Base-by-base conservation (phyloP, 257 asterid genomes). In the Lithospermum erythrorhizon region DNA sequence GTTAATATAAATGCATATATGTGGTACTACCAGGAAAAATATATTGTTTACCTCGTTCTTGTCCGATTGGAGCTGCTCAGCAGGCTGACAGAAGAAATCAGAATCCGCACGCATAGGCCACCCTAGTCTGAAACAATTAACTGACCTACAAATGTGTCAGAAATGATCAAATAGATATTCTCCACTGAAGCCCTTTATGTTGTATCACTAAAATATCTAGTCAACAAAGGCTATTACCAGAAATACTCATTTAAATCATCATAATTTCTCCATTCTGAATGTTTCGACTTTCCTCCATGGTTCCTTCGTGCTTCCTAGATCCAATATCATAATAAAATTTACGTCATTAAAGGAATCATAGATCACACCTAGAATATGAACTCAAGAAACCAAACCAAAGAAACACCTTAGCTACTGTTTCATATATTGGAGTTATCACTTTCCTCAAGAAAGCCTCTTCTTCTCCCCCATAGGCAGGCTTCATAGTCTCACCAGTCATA, bases 81-180 rank as follows among this genome's bases (percentile, higher is more conserved):
- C 18, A 58, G 94, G 93, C 53, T 69, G 70, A 64, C 82, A 66
- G 73, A 91, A 91, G 82, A 91, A 91, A 86, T 91, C 98, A 68
- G 97, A 88, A 81, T 82, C 95, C 66, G 73, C 85, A 69, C 98
- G 97, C 98, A 91, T 91, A 20, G 98, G 98, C 98, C 98, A 91
- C 61, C 97, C 95, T 53, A 91, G 73, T 75, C 75, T 83, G 77
- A 91, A 91, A 69, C 98, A 91, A 70, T 82, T 72, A 35, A 73
- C 84, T 15, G 97, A 91, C 98, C 98, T 91, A 70, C 86, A 82
- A 59, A 60, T 55, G 47, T 71, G 70, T 70, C 65, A 63, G 62
- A 37, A 53, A 48, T 17, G 14, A 29, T 21, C 63, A 51, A 18
- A 30, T 74, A 58, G 66, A 74, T 72, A 66, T 61, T 41, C 4